Conservation (phyloP, 345 rosid genomes). For the Eucalyptus lansdowneana region DNA sequence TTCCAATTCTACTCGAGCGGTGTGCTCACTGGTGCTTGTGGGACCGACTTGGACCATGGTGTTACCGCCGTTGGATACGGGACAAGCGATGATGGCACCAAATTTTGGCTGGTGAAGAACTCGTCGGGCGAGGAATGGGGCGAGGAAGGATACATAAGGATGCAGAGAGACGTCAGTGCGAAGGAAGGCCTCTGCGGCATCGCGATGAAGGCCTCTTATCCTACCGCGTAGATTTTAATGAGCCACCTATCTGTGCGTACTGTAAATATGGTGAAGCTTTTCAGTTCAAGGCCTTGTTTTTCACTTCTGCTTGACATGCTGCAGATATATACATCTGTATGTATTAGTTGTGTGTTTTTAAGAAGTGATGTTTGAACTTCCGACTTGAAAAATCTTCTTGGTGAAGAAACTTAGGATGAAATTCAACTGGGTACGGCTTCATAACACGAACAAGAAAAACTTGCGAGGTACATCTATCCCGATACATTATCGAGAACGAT, state of each 20-base stretch:
- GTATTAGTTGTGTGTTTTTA: no score
- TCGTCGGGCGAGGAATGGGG: neutral
- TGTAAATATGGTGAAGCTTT: neutral
- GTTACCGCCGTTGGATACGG: slow-evolving; percentile 6
- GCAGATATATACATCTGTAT: neutral
- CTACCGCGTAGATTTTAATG: neutral
- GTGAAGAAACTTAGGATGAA: neutral
- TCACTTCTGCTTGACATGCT: neutral
- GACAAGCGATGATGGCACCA: neutral
- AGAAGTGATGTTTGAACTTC: neutral
- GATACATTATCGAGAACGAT: no score
- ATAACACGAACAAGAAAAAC: no score
- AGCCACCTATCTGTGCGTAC: neutral
- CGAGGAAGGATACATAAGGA: neutral
- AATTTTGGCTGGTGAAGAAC: neutral
- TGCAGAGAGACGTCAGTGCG: neutral
- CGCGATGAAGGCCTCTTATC: neutral
- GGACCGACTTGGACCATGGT: neutral
- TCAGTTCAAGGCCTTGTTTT: neutral
- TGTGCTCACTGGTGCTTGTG: neutral
- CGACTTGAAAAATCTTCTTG: neutral
- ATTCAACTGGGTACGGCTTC: neutral
- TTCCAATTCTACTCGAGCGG: neutral
- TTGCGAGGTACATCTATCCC: no score
- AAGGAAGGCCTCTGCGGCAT: slow-evolving; percentile 15